Conservation (phyloP, 306 rosid species). For the Senna tora region DNA sequence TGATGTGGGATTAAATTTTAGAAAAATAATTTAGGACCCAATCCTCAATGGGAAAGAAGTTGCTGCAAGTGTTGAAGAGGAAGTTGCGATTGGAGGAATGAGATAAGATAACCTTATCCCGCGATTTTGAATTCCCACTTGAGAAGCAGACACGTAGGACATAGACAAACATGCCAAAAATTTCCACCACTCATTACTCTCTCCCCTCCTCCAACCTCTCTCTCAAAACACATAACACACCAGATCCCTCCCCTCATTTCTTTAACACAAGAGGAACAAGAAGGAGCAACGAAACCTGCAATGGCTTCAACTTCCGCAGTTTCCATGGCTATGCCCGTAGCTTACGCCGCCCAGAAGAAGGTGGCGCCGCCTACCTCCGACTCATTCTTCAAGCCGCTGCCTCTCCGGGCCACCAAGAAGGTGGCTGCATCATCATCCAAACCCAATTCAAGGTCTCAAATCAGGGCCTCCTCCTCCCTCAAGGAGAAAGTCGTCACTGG, state of each 20-base stretch:
- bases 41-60: too few species aligned
- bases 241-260: slow-evolving; percentile 14
- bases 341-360: slow-evolving; percentile 55
- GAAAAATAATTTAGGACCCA: too few species aligned
- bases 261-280: background rate
- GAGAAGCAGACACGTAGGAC: slow-evolving; percentile 78
- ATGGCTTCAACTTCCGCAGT: slow-evolving; percentile 85
- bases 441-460: slow-evolving; percentile 50
- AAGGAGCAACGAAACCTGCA: background rate
- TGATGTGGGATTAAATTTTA: too few species aligned
- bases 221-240: slow-evolving; percentile 36
- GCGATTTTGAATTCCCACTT: slow-evolving; percentile 36
- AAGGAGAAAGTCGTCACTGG: slow-evolving; percentile 89
- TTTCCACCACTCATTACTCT: slow-evolving; percentile 55
- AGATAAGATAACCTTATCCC: slow-evolving; percentile 88
- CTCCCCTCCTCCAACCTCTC: slow-evolving; percentile 34
- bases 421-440: slow-evolving; percentile 36
- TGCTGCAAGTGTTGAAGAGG: too few species aligned
- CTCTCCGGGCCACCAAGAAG: slow-evolving; percentile 50
- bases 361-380: slow-evolving; percentile 48
- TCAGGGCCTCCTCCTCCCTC: slow-evolving; percentile 67
- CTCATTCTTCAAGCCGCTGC: slow-evolving; percentile 66
- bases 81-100: slow-evolving; percentile 48
- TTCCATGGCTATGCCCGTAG: slow-evolving; percentile 75
- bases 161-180: slow-evolving; percentile 45